Percentiles rank a stretch among this genome's conserved stretches.
Conservation (phyloP, 345 rosid genomes). For the Brassica cretica region DNA sequence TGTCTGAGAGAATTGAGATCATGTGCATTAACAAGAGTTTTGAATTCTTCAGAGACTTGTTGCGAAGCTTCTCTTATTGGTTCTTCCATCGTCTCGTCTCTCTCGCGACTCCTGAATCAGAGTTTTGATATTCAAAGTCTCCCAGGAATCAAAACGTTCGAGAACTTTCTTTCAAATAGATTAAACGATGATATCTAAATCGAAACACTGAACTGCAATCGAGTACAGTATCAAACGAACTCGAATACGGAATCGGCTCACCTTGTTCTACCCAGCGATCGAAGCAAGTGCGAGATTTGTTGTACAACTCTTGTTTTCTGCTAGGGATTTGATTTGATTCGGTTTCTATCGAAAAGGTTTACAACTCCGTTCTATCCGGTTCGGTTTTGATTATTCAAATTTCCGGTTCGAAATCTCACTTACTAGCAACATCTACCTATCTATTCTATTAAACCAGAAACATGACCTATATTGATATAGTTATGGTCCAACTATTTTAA, state of each 20-base stretch:
- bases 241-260: not conserved
- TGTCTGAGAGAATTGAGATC: constrained; percentile 71
- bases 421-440: not conserved
- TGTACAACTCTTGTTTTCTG: too few species aligned
- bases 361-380: too few species aligned
- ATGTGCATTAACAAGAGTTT: constrained; percentile 58
- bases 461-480: too few species aligned
- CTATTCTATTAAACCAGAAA: too few species aligned
- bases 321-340: too few species aligned
- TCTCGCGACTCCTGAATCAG: not conserved
- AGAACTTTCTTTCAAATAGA: not conserved
- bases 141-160: not conserved
- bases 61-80: constrained; percentile 62
- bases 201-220: too few species aligned
- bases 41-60: constrained; percentile 69
- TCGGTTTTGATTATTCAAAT: not conserved
- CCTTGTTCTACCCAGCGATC: not conserved
- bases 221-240: not conserved
- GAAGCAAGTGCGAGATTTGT: not conserved
- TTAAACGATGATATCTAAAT: not conserved
- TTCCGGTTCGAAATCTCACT: not conserved
- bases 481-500: too few species aligned
- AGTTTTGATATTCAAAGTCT: not conserved
- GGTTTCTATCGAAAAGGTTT: too few species aligned
- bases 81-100: constrained; percentile 41